These are phyloP conservation scores for Fusarium multiceps DNA, from an alignment of 2,329 filamentous ascomycete genomes.

Conservation along the genomic window DNA sequence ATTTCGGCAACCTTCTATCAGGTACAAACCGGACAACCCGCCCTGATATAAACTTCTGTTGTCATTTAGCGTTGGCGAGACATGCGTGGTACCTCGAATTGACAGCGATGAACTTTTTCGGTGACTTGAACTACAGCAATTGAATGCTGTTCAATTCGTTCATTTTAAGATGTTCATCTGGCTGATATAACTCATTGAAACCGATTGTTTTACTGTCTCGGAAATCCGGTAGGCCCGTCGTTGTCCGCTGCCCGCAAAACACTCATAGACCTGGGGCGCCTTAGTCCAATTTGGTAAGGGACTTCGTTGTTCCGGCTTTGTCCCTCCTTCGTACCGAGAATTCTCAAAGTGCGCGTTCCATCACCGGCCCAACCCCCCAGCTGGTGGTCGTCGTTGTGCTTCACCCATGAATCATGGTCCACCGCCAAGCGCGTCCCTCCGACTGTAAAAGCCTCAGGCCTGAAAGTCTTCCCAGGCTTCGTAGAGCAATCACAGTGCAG, in stretches of 20 bases:
- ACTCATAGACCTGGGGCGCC: slow-evolving; percentile 12
- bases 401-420: slow-evolving; percentile 51
- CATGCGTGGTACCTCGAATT: slow-evolving; percentile 14
- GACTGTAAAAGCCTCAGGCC: slow-evolving; percentile 51
- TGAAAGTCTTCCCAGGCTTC: slow-evolving; percentile 38
- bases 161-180: not conserved
- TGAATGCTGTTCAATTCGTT: not conserved
- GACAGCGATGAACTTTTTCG: not conserved
- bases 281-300: slow-evolving; percentile 37
- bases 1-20: slow-evolving; percentile 33
- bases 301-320: slow-evolving; percentile 43
- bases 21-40: slow-evolving; percentile 28
- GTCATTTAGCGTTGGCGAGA: slow-evolving; percentile 19
- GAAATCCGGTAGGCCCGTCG: slow-evolving; percentile 46
- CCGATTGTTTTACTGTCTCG: slow-evolving; percentile 18
- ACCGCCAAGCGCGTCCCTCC: slow-evolving; percentile 48
- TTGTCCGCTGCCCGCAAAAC: slow-evolving; percentile 41
- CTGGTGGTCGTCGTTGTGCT: slow-evolving; percentile 40
- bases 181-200: not conserved
- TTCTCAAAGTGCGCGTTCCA: slow-evolving; percentile 47
- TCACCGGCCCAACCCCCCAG: slow-evolving; percentile 40
- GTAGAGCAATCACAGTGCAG: slow-evolving; percentile 47
- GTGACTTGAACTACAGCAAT: not conserved
- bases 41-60: slow-evolving; percentile 36
- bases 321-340: slow-evolving; percentile 45